Base-by-base conservation (phyloP, 495 filamentous ascomycete genomes). In the Neurospora terricola region DNA sequence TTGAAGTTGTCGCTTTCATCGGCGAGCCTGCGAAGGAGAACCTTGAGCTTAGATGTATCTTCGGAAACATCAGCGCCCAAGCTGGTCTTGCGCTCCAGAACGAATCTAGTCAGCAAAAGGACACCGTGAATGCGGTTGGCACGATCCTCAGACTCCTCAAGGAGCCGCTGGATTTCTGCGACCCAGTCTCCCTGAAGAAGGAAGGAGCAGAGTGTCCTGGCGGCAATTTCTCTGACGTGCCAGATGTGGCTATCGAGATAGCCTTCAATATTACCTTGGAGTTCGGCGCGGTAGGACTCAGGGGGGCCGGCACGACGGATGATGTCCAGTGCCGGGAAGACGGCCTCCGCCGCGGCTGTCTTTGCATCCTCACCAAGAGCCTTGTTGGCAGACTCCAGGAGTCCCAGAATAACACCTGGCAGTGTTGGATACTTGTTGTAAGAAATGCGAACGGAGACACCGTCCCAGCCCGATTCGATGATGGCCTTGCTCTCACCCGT, bases 141-240 rank as follows among this genome's bases (percentile, higher is more conserved):
- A 2, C 81, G 73, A 4, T 69, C 72, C 12, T 66, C 42, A 38
- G 59, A 59, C 8, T 70, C 38, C 4, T 77, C 73, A 8, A 94
- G 71, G 11, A 94, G 81, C 4, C 74, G 45, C 9, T 75, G 76
- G 18, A 91, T 79, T 27, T 85, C 85, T 4, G 78, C 72, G 4
- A 87, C 76, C 77, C 90, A 89, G n/a, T 87, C 80, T 7, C 81
- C 73, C 18, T 84, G 79, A 5, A 88, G 79, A 43, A 92, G 77
- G 54, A 94, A 84, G n/a, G 88, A 88, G 70, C 89, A 89, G 73
- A 93, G 86, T 10, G 94, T 92, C 48, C 92, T 88, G 6, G 95
- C 94, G 16, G 95, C 93, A 74, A 97, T 94, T 77, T 97, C 94
- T 71, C 96, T 87, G 27, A 98, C 90, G 76, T 93, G 90, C 96